Evolutionary conservation across 2,329 filamentous ascomycete species (phyloP).

Genomic region (Phaeosphaeriaceae sp.): DNA sequence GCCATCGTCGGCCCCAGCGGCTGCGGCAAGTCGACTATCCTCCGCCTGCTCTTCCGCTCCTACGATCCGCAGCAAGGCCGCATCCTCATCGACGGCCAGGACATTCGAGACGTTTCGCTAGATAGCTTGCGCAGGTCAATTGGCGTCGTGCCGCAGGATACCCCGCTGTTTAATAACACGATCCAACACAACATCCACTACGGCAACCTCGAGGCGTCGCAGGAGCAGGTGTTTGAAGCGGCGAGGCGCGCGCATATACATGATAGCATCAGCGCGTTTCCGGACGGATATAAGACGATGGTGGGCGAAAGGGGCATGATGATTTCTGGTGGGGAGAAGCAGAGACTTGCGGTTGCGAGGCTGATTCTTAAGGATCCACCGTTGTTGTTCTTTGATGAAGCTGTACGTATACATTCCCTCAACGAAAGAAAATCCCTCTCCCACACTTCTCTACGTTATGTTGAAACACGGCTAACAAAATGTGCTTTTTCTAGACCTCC

Average conservation of each 20-base stretch:
- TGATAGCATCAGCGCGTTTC: conserved; percentile 73
- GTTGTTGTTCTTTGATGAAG: conserved; percentile 92
- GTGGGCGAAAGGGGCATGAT: conserved; percentile 95
- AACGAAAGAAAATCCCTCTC: background rate
- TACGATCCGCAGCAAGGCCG: conserved; percentile 88
- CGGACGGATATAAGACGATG: conserved; percentile 87
- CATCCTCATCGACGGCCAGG: conserved; percentile 91
- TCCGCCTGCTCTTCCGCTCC: conserved; percentile 89
- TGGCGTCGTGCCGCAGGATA: conserved; percentile 96
- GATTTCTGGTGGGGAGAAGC: conserved; percentile 95
- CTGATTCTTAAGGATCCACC: conserved; percentile 89
- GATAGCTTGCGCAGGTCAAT: conserved; percentile 86
- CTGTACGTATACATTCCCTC: too few relatives aligned
- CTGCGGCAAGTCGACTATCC: conserved; percentile 93
- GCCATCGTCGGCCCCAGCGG: conserved; percentile 94
- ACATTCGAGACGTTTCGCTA: conserved; percentile 81
- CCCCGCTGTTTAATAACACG: conserved; percentile 94
- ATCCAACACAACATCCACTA: conserved; percentile 97
- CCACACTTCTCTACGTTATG: background rate
- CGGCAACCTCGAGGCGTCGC: conserved; percentile 77
- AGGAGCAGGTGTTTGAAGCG: conserved; percentile 76
- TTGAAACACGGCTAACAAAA: conserved; percentile 1
- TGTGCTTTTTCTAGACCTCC: conserved; percentile 63
- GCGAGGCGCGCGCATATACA: conserved; percentile 85
- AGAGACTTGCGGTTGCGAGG: conserved; percentile 83